Conservation (phyloP, 345 rosid species). For the Alliaria petiolata region DNA sequence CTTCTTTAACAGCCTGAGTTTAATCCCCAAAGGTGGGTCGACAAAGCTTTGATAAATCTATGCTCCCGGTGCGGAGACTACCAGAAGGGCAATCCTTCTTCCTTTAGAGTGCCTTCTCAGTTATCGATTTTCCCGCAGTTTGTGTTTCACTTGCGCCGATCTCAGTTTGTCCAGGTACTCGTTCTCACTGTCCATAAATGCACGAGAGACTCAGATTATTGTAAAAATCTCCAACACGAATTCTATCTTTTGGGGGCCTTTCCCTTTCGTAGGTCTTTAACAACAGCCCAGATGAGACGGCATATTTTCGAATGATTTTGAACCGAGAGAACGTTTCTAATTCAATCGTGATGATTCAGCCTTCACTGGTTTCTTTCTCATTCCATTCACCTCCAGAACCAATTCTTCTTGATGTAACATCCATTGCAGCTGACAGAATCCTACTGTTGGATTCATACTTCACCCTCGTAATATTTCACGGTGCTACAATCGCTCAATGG, state of each 20-base stretch:
- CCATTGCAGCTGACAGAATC: constrained; percentile 87
- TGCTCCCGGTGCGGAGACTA: constrained; percentile 88
- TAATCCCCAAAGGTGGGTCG: constrained; percentile 94
- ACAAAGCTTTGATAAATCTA: constrained; percentile 75
- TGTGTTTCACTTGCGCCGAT: constrained; percentile 87
- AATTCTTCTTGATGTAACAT: constrained; percentile 76
- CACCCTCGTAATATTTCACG: constrained; percentile 84
- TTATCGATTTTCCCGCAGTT: constrained; percentile 86
- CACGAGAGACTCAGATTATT: neutral
- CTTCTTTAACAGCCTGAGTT: constrained; percentile 59
- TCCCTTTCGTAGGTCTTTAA: constrained; percentile 67
- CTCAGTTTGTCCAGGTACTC: constrained; percentile 93
- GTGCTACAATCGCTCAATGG: constrained; percentile 94
- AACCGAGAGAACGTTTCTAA: constrained; percentile 88
- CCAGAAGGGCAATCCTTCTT: constrained; percentile 73
- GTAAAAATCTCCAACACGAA: neutral
- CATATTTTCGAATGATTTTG: constrained; percentile 86
- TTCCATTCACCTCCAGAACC: constrained; percentile 86
- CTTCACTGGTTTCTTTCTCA: constrained; percentile 90
- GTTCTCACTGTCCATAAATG: neutral
- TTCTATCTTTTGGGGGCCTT: neutral
- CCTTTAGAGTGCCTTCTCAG: constrained; percentile 79
- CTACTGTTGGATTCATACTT: constrained; percentile 85
- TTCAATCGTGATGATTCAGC: constrained; percentile 94
- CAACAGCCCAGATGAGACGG: constrained; percentile 98